Evolutionary conservation across 208 protist genomes (phyloP).

Genomic region (Acanthamoeba sp.): DNA sequence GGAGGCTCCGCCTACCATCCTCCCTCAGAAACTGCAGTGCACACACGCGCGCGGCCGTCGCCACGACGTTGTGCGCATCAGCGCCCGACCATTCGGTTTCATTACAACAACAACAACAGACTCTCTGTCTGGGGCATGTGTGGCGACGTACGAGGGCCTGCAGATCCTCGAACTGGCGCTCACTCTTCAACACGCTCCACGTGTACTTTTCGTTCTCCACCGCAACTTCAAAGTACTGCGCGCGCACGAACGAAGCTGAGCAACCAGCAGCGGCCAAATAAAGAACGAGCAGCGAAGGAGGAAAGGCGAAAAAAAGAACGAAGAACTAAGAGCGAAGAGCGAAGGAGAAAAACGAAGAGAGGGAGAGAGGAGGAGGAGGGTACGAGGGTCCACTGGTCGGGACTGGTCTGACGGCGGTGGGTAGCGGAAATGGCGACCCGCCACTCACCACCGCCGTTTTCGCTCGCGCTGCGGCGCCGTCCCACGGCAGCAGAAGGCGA

Average conservation of each 20-base stretch:
- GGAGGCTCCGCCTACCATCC: background rate
- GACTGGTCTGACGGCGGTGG: slow-evolving; percentile 14
- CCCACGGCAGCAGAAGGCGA: background rate
- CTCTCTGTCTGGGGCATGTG: no score
- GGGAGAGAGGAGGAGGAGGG: background rate
- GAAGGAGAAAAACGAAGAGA: background rate
- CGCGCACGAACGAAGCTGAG: background rate
- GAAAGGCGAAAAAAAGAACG: slow-evolving; percentile 12
- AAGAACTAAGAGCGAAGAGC: background rate
- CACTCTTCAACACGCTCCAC: slow-evolving; percentile 30
- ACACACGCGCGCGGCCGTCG: no score
- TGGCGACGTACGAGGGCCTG: background rate
- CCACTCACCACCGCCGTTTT: background rate
- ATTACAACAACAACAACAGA: no score
- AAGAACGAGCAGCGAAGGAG: background rate
- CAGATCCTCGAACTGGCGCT: slow-evolving; percentile 8
- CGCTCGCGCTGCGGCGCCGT: background rate
- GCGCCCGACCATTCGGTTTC: no score
- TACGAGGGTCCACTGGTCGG: slow-evolving; percentile 19
- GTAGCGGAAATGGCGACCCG: background rate
- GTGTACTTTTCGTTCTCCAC: slow-evolving; percentile 29
- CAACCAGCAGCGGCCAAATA: background rate
- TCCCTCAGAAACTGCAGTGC: background rate
- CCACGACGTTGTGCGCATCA: no score
- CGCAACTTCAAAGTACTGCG: background rate